Conservation (phyloP, 176 grass and related monocot species). For the Eleusine coracana region DNA sequence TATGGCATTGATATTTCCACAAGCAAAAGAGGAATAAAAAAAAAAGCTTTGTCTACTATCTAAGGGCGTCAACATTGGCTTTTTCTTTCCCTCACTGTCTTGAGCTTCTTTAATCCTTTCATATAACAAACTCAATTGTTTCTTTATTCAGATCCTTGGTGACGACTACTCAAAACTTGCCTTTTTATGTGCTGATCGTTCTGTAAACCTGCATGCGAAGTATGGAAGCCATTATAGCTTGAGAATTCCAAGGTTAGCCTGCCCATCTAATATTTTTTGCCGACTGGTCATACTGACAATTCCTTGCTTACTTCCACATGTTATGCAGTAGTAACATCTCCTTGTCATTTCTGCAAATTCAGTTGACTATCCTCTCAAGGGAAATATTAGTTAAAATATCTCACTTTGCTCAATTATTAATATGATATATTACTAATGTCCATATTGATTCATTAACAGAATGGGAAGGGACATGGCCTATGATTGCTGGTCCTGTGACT, state of each 20-base stretch:
- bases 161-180: slow-evolving; percentile 93
- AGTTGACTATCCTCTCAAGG: not conserved
- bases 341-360: not conserved
- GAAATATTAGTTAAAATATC: not conserved
- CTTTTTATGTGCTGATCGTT: slow-evolving; percentile 89
- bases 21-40: not conserved
- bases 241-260: slow-evolving; percentile 88
- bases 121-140: slow-evolving; percentile 27
- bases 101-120: slow-evolving; percentile 22
- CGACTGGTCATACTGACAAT: not conserved
- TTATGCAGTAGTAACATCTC: not conserved
- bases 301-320: slow-evolving; percentile 18
- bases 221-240: slow-evolving; percentile 92
- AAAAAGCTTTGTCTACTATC: not conserved
- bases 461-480: slow-evolving; percentile 98
- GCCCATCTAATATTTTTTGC: not conserved
- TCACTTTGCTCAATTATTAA: too few species aligned
- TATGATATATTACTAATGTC: not conserved
- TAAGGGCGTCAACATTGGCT: not conserved
- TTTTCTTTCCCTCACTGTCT: slow-evolving; percentile 6
- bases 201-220: slow-evolving; percentile 90
- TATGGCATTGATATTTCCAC: not conserved
- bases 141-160: slow-evolving; percentile 64
- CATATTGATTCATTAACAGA: slow-evolving; percentile 47
- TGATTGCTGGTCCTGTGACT: slow-evolving; percentile 93